Evolutionary conservation across 805 yeast genomes (phyloP).

Genomic region (Yarrowia osloensis): DNA sequence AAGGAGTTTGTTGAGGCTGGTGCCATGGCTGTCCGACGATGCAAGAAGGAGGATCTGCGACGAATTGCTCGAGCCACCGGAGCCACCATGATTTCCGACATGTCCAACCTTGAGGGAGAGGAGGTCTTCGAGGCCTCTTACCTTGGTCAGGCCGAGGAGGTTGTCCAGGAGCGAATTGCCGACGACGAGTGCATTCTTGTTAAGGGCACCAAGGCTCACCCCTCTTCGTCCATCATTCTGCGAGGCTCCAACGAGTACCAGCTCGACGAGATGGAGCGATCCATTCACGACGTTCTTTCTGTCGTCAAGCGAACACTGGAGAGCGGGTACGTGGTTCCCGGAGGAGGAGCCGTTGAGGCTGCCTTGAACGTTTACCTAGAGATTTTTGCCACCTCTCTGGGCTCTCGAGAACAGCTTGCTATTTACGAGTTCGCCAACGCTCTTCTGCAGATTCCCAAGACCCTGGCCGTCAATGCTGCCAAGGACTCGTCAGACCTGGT

Average conservation of each 20-base stretch:
- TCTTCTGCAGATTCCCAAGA: slow-evolving; percentile 88
- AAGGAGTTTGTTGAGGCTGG: slow-evolving; percentile 90
- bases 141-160: slow-evolving; percentile 88
- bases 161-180: slow-evolving; percentile 83
- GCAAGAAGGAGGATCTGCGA: slow-evolving; percentile 93
- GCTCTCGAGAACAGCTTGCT: slow-evolving; percentile 96
- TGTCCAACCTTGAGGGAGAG: slow-evolving; percentile 95
- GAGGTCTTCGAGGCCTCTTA: slow-evolving; percentile 84
- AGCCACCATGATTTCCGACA: slow-evolving; percentile 80
- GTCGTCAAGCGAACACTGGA: slow-evolving; percentile 96
- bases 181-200: slow-evolving; percentile 96
- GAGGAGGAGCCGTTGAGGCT: slow-evolving; percentile 99
- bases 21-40: slow-evolving; percentile 94
- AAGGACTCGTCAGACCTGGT: slow-evolving; percentile 94
- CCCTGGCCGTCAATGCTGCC: slow-evolving; percentile 95
- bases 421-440: slow-evolving; percentile 96
- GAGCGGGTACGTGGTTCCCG: slow-evolving; percentile 93
- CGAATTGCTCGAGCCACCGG: slow-evolving; percentile 98
- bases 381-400: slow-evolving; percentile 96
- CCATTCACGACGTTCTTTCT: slow-evolving; percentile 88
- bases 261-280: slow-evolving; percentile 97
- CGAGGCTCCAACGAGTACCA: slow-evolving; percentile 95
- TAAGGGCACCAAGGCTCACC: slow-evolving; percentile 87
- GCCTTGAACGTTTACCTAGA: slow-evolving; percentile 93
- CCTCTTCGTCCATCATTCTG: slow-evolving; percentile 85